A percentile compares a stretch with the other conserved stretches of the same genome.
Conservation (phyloP, 1,139 yeast genomes). For the Kodamaea suecica region DNA sequence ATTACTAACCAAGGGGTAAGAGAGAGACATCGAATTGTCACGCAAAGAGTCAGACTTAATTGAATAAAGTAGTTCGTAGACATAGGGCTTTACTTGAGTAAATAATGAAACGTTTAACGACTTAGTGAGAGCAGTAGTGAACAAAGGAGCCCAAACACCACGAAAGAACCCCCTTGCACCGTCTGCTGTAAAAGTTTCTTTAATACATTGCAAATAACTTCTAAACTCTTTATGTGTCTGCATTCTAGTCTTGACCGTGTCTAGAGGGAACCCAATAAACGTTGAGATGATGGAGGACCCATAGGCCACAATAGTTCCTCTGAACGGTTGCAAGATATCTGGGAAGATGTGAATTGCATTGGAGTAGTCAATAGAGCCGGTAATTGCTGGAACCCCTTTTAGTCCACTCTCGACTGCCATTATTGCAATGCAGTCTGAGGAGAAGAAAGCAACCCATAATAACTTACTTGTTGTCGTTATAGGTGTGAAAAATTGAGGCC, state of each 20-base stretch:
- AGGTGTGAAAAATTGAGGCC: too few relatives aligned
- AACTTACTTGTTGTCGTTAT: too few relatives aligned
- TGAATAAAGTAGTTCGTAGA: too few relatives aligned
- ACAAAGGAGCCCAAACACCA: conserved; percentile 70
- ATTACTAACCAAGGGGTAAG: conserved; percentile 50
- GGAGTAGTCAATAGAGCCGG: conserved; percentile 37
- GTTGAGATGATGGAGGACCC: conserved; percentile 69
- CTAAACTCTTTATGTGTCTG: conserved; percentile 67
- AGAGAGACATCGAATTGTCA: too few relatives aligned
- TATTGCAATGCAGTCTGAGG: too few relatives aligned
- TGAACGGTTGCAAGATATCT: conserved; percentile 47
- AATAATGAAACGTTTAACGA: conserved; percentile 68
- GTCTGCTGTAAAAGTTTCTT: conserved; percentile 54
- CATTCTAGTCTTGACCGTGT: conserved; percentile 79
- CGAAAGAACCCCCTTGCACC: conserved; percentile 73
- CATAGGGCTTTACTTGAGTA: conserved; percentile 52
- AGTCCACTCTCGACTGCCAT: too few relatives aligned
- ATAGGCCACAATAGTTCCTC: conserved; percentile 60
- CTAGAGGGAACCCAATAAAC: conserved; percentile 77
- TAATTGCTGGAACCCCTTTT: conserved; percentile 34
- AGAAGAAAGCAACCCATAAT: too few relatives aligned
- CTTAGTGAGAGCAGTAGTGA: conserved; percentile 63
- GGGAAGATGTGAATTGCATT: conserved; percentile 51
- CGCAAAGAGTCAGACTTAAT: too few relatives aligned
- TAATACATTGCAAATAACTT: conserved; percentile 57